A percentile compares a stretch with the other conserved stretches of the same genome.
These are phyloP conservation scores for Russula compacta DNA, from an alignment of 768 basidiomycete species.

Conservation along the genomic window DNA sequence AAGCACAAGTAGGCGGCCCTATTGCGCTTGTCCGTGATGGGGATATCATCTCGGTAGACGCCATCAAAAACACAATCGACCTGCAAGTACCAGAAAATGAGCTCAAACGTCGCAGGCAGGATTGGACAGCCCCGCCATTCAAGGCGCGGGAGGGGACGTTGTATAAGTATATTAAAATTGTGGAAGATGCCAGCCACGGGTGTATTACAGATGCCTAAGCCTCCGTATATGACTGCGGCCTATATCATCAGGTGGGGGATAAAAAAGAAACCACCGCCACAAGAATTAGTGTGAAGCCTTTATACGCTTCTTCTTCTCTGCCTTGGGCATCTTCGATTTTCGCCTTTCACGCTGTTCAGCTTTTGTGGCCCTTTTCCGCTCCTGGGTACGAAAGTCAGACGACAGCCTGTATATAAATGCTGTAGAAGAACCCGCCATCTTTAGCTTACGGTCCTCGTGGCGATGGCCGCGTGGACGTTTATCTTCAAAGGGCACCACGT, in stretches of 20 bases:
- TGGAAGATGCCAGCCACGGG: constrained; percentile 86
- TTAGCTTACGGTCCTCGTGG: constrained; percentile 84
- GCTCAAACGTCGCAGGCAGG: constrained; percentile 56
- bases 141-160: constrained; percentile 77
- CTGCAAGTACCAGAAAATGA: constrained; percentile 72
- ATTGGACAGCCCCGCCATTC: constrained; percentile 79
- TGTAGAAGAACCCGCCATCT: constrained; percentile 49
- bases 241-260: neutral
- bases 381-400: constrained; percentile 38
- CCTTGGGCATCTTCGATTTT: constrained; percentile 91
- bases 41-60: constrained; percentile 82
- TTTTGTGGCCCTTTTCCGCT: constrained; percentile 85
- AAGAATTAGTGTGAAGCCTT: constrained; percentile 34
- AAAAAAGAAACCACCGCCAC: neutral
- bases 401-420: neutral
- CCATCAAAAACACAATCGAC: constrained; percentile 76
- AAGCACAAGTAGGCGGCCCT: constrained; percentile 89
- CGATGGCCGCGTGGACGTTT: constrained; percentile 75
- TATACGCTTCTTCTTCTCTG: constrained; percentile 82
- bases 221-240: neutral
- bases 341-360: constrained; percentile 81
- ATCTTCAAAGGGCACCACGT: constrained; percentile 35
- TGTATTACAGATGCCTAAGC: constrained; percentile 80
- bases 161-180: constrained; percentile 82
- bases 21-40: constrained; percentile 87